Evolutionary conservation across 805 yeast genomes (phyloP).

Genomic region (Zygosaccharomyces rouxii): DNA sequence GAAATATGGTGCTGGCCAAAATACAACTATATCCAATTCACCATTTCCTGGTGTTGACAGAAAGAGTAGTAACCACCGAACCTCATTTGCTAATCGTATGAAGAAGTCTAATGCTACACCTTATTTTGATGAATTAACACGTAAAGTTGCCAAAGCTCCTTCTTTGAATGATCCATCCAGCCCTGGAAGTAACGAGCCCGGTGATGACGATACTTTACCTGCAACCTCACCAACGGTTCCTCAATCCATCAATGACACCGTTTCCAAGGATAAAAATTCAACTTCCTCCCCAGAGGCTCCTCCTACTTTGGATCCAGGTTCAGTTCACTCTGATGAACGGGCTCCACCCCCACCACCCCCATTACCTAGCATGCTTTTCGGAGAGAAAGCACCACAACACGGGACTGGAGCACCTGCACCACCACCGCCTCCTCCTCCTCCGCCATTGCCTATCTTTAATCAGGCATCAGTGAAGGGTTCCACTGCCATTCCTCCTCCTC

Average conservation of each 20-base stretch:
- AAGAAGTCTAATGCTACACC: slow-evolving; percentile 25
- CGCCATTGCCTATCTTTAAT: slow-evolving; percentile 15
- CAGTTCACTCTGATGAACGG: slow-evolving; percentile 9
- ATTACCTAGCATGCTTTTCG: slow-evolving; percentile 10
- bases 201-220: slow-evolving; percentile 4
- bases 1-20: slow-evolving; percentile 33
- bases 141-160: slow-evolving; percentile 15
- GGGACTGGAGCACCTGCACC: slow-evolving; percentile 25
- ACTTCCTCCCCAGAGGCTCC: slow-evolving; percentile 3
- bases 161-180: slow-evolving; percentile 6
- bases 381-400: background rate
- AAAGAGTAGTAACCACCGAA: slow-evolving; percentile 18
- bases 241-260: slow-evolving; percentile 26
- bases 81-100: slow-evolving; percentile 31
- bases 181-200: background rate
- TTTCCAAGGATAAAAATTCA: slow-evolving; percentile 14
- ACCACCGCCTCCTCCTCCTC: slow-evolving; percentile 25
- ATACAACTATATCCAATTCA: slow-evolving; percentile 5
- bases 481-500: slow-evolving; percentile 29
- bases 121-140: slow-evolving; percentile 26
- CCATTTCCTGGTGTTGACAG: slow-evolving; percentile 2
- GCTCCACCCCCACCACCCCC: slow-evolving; percentile 23
- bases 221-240: slow-evolving; percentile 16
- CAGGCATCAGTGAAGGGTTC: slow-evolving; percentile 1
- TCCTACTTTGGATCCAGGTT: background rate